A percentile compares a stretch with the other conserved stretches of the same genome.
Evolutionary conservation across 345 rosid species (phyloP).

Genomic region (Eucalyptus regnans): DNA sequence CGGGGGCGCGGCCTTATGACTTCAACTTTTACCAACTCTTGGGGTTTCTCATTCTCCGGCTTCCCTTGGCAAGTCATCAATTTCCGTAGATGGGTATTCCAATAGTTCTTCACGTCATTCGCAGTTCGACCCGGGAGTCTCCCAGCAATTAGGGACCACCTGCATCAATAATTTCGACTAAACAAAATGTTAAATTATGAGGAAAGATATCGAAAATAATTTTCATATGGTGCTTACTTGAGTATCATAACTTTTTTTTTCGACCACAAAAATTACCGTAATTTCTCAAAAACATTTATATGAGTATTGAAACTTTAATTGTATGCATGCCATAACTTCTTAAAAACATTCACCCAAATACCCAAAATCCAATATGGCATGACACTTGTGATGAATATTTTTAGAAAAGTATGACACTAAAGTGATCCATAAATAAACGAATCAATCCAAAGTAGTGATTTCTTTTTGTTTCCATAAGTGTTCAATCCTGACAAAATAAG

Average conservation of each 20-base stretch:
- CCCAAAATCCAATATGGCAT: no score
- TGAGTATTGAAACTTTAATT: no score
- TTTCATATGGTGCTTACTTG: no score
- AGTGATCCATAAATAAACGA: no score
- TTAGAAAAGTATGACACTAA: no score
- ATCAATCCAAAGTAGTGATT: neutral
- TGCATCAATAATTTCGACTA: neutral
- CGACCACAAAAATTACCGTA: fast-evolving
- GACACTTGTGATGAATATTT: no score
- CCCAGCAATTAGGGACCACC: conserved; percentile 37
- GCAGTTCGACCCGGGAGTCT: conserved; percentile 38
- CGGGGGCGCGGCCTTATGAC: conserved; percentile 10
- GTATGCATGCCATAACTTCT: no score
- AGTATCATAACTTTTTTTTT: no score
- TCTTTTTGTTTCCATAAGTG: no score
- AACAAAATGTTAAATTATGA: neutral
- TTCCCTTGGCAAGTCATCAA: neutral
- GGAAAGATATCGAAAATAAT: neutral
- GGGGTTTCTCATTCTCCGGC: neutral
- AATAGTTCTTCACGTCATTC: conserved; percentile 24
- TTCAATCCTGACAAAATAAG: no score
- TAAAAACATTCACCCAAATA: no score
- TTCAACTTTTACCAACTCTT: neutral
- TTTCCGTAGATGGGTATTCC: conserved; percentile 3
- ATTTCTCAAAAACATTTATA: no score